Conservation (phyloP, 768 basidiomycete species). For the Nidularia sp. region DNA sequence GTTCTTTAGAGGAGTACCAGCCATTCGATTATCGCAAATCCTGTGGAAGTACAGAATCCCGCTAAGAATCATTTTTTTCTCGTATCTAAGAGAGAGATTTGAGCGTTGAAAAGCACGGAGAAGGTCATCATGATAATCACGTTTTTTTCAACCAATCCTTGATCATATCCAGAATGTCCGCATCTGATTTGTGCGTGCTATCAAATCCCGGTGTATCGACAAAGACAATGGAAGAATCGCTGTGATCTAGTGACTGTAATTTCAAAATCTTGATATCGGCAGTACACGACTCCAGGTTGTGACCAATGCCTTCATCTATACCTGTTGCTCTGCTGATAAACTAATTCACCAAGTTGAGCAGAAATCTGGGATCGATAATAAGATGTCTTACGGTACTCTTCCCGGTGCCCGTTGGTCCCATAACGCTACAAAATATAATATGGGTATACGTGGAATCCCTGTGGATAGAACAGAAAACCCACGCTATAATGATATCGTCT, state of each 20-base stretch:
- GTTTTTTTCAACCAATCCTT: conserved; percentile 19
- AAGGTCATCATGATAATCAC: conserved; percentile 7
- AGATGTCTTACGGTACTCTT: conserved; percentile 15
- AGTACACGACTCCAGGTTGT: conserved; percentile 18
- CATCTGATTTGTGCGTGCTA: conserved; percentile 15
- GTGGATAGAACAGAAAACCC: background rate
- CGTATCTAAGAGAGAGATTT: conserved; percentile 2
- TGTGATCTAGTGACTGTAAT: conserved; percentile 8
- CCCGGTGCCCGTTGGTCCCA: conserved; percentile 18
- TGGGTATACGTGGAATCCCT: background rate
- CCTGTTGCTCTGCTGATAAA: conserved; percentile 19
- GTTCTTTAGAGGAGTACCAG: conserved; percentile 2
- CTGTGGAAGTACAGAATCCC: conserved; percentile 12
- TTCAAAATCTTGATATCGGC: conserved; percentile 9
- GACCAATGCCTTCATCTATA: conserved; percentile 12
- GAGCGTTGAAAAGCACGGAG: background rate
- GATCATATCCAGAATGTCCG: conserved; percentile 14
- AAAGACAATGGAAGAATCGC: conserved; percentile 13
- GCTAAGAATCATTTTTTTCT: conserved; percentile 4
- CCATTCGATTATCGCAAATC: conserved; percentile 12
- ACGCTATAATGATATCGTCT: conserved; percentile 13
- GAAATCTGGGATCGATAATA: background rate
- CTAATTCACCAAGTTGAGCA: conserved; percentile 6
- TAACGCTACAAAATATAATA: conserved; percentile 8
- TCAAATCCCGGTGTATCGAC: conserved; percentile 28